A percentile compares a stretch with the other conserved stretches of the same genome.
Evolutionary conservation across 768 basidiomycete genomes (phyloP).

Genomic region (Dioszegia crocea): DNA sequence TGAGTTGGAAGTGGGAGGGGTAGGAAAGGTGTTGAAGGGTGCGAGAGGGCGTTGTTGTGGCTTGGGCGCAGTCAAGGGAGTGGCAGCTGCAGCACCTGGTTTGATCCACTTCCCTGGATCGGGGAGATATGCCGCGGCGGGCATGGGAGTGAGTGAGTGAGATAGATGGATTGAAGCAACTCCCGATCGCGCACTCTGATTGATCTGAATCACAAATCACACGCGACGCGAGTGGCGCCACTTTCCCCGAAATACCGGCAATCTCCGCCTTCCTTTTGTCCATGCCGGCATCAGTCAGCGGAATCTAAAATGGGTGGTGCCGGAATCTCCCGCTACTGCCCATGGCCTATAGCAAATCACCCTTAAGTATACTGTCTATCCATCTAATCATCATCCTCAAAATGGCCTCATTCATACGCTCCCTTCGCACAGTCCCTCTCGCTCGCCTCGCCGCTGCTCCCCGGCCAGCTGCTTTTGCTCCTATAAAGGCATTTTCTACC

Average conservation of each 20-base stretch:
- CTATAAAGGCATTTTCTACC: slow-evolving; percentile 32
- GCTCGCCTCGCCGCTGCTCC: slow-evolving; percentile 11
- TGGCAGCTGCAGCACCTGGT: slow-evolving; percentile 10
- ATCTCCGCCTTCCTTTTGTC: not conserved
- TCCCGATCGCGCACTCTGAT: no score
- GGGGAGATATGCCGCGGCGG: slow-evolving; percentile 16
- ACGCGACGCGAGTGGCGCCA: not conserved
- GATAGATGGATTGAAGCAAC: no score
- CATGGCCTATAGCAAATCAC: not conserved
- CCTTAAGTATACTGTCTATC: no score
- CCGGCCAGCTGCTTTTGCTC: slow-evolving; percentile 7
- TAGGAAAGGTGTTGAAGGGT: slow-evolving; percentile 23
- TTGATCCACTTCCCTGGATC: slow-evolving; percentile 40
- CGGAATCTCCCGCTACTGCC: not conserved
- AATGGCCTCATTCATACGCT: slow-evolving; percentile 36
- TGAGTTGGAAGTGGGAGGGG: slow-evolving; percentile 18
- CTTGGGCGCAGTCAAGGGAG: slow-evolving; percentile 2
- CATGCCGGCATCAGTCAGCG: no score
- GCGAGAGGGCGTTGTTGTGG: slow-evolving; percentile 27
- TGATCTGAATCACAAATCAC: not conserved
- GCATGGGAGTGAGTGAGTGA: not conserved
- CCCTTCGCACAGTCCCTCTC: slow-evolving; percentile 22
- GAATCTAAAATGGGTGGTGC: no score
- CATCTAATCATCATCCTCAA: no score
- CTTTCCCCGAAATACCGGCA: not conserved